Conservation (phyloP, 1,139 yeast genomes). For the Nakaseomyces delphensis region DNA sequence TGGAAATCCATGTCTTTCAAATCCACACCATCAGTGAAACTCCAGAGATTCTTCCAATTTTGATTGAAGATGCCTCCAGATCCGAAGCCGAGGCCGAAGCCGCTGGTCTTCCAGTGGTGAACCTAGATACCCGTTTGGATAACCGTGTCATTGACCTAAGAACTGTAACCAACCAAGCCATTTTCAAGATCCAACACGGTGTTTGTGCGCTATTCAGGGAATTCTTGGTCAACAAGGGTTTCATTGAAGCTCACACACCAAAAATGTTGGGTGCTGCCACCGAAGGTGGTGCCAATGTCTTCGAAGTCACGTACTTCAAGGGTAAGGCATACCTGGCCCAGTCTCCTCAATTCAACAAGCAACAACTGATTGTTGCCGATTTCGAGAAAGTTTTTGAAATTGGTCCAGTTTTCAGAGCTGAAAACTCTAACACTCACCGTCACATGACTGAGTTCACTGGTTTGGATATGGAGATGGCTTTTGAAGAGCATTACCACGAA, state of each 20-base stretch:
- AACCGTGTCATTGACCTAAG: slow-evolving; percentile 92
- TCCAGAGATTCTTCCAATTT: slow-evolving; percentile 85
- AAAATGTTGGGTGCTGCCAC: slow-evolving; percentile 91
- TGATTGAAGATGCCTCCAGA: slow-evolving; percentile 93
- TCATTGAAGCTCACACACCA: slow-evolving; percentile 92
- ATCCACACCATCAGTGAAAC: slow-evolving; percentile 76
- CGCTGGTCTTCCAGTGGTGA: slow-evolving; percentile 84
- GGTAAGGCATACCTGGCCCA: slow-evolving; percentile 91
- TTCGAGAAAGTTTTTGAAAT: slow-evolving; percentile 92
- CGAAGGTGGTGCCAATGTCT: slow-evolving; percentile 97
- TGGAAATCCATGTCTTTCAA: slow-evolving; percentile 70
- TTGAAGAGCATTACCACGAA: slow-evolving; percentile 97
- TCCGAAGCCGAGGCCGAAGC: slow-evolving; percentile 93
- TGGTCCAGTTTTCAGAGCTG: slow-evolving; percentile 98
- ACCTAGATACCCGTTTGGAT: slow-evolving; percentile 92
- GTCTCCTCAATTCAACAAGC: slow-evolving; percentile 96
- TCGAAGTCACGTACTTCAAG: slow-evolving; percentile 87
- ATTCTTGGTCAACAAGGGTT: slow-evolving; percentile 57
- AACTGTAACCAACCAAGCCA: slow-evolving; percentile 95
- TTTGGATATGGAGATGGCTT: slow-evolving; percentile 94
- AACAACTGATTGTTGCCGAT: slow-evolving; percentile 95
- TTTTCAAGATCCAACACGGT: slow-evolving; percentile 87
- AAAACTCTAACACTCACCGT: slow-evolving; percentile 96
- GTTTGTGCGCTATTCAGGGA: slow-evolving; percentile 85
- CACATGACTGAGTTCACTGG: slow-evolving; percentile 99